phyloP scores from a whole-genome alignment of 805 yeast species.

The Naumovozyma dairenensis region DNA sequence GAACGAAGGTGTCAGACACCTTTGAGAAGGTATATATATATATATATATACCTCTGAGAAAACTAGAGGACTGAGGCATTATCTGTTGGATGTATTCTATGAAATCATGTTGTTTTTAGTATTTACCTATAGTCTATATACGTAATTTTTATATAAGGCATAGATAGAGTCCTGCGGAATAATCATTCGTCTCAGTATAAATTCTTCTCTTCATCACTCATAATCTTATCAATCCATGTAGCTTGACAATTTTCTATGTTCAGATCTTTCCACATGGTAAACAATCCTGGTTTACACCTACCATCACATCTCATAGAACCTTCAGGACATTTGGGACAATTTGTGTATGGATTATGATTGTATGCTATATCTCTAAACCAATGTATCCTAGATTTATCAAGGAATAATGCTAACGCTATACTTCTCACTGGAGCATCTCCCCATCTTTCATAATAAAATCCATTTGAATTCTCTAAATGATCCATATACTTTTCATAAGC shows the following conservation, averaged over 20 bases:
- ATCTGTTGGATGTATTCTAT: too few species aligned
- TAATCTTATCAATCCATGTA: conserved; percentile 49
- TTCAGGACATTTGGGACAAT: conserved; percentile 46
- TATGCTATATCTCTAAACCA: conserved; percentile 87
- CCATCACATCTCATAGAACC: conserved; percentile 38
- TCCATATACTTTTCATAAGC: conserved; percentile 59
- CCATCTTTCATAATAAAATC: conserved; percentile 87
- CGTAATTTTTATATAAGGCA: too few species aligned
- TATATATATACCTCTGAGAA: too few species aligned
- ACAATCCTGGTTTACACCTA: conserved; percentile 46
- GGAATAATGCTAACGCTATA: conserved; percentile 61
- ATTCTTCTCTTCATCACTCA: conserved; percentile 25
- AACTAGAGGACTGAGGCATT: too few species aligned
- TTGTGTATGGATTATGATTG: conserved; percentile 60
- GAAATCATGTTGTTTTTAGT: too few species aligned
- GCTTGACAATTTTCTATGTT: conserved; percentile 67
- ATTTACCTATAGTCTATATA: too few species aligned
- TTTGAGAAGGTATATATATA: too few species aligned
- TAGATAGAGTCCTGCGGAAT: too few species aligned
- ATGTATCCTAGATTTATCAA: conserved; percentile 58
- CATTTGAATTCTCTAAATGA: conserved; percentile 57
- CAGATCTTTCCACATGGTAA: conserved; percentile 42
- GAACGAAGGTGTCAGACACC: too few species aligned
- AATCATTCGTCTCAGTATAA: too few species aligned
- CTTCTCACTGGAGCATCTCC: conserved; percentile 91